Evolutionary conservation across 768 basidiomycete species (phyloP).

Genomic region (Suillus paluster): DNA sequence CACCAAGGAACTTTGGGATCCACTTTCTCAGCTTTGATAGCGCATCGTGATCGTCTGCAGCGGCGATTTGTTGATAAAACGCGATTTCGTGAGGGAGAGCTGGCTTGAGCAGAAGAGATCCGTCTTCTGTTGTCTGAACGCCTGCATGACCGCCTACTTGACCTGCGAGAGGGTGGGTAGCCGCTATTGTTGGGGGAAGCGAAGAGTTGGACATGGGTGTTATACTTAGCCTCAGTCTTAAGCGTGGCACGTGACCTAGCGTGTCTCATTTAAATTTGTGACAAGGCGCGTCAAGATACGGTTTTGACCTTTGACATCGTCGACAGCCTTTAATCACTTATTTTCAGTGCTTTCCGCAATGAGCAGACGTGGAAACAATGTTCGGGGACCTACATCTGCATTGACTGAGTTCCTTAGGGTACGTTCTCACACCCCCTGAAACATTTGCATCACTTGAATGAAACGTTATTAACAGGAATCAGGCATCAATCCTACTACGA

Average conservation of each 20-base stretch:
- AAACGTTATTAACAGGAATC: constrained; percentile 45
- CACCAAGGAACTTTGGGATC: constrained; percentile 80
- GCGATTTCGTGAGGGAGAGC: constrained; percentile 63
- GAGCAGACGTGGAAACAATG: constrained; percentile 51
- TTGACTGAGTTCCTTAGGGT: constrained; percentile 83
- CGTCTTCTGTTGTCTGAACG: constrained; percentile 72
- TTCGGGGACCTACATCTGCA: constrained; percentile 83
- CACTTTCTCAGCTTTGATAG: constrained; percentile 54
- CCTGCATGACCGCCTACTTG: constrained; percentile 87
- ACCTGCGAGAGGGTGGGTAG: constrained; percentile 43
- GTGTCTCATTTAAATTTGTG: constrained; percentile 7
- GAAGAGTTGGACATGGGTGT: constrained; percentile 1
- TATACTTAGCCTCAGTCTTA: background rate
- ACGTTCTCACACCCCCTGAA: constrained; percentile 18
- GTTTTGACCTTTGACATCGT: too few species aligned
- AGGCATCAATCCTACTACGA: constrained; percentile 50
- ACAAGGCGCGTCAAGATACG: constrained; percentile 1
- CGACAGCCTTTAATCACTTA: background rate
- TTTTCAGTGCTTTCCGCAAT: constrained; percentile 12
- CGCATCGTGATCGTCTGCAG: constrained; percentile 32
- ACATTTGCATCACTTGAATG: constrained; percentile 21
- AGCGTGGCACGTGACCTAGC: background rate
- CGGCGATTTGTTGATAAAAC: constrained; percentile 68
- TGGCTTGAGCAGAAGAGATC: constrained; percentile 82
- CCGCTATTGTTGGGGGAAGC: constrained; percentile 22